Evolutionary conservation across 1,139 yeast species (phyloP).

Genomic region (Taphrina populina): DNA sequence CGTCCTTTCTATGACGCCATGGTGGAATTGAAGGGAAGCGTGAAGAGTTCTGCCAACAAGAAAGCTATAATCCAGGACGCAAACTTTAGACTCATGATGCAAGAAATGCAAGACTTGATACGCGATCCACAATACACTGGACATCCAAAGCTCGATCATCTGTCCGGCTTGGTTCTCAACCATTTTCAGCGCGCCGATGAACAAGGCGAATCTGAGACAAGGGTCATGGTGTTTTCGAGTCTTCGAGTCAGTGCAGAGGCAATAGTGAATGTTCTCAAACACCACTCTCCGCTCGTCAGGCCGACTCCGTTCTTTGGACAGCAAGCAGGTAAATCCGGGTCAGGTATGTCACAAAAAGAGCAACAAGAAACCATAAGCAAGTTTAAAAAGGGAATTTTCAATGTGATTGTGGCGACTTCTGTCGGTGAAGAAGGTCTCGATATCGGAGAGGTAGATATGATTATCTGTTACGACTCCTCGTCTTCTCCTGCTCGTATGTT

Average conservation of each 20-base stretch:
- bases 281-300: slow-evolving; percentile 50
- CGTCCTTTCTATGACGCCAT: slow-evolving; percentile 63
- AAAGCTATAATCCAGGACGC: slow-evolving; percentile 60
- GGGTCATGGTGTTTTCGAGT: slow-evolving; percentile 84
- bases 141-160: slow-evolving; percentile 64
- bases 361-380: slow-evolving; percentile 62
- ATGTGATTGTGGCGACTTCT: slow-evolving; percentile 88
- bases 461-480: slow-evolving; percentile 88
- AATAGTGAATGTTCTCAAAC: slow-evolving; percentile 67
- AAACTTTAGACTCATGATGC: slow-evolving; percentile 51
- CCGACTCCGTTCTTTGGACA: slow-evolving; percentile 96
- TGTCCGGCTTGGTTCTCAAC: slow-evolving; percentile 36
- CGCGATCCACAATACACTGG: slow-evolving; percentile 53
- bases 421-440: slow-evolving; percentile 99
- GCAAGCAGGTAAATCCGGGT: slow-evolving; percentile 44
- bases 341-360: slow-evolving; percentile 49
- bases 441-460: slow-evolving; percentile 94
- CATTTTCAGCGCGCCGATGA: slow-evolving; percentile 37
- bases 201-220: slow-evolving; percentile 50
- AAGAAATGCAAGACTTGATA: slow-evolving; percentile 51
- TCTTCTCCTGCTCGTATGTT: slow-evolving; percentile 89
- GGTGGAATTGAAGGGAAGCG: slow-evolving; percentile 36
- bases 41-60: slow-evolving; percentile 57
- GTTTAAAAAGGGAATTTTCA: slow-evolving; percentile 69
- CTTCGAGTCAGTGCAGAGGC: slow-evolving; percentile 86